Conservation (phyloP, 768 basidiomycete species). For the Suillus lakei region DNA sequence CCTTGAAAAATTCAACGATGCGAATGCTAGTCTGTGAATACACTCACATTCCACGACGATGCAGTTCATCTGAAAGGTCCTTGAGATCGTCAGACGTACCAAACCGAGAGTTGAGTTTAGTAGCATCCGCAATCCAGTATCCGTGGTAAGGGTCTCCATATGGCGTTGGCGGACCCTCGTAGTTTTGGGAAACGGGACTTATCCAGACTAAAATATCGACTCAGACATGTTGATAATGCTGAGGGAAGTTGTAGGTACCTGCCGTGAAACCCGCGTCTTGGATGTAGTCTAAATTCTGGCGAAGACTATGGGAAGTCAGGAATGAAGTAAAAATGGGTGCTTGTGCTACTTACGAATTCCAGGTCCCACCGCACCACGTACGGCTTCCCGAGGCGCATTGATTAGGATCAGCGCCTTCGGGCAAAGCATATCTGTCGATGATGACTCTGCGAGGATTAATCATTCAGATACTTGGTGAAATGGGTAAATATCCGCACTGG, state of each 20-base stretch:
- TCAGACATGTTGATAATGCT: conserved; percentile 2
- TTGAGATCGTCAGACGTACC: conserved; percentile 77
- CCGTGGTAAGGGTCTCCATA: conserved; percentile 89
- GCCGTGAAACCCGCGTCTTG: conserved; percentile 84
- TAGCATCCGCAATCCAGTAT: conserved; percentile 79
- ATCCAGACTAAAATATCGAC: conserved; percentile 66
- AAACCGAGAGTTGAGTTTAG: conserved; percentile 69
- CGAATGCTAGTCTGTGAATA: conserved; percentile 23
- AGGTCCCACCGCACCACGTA: conserved; percentile 89
- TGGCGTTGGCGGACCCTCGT: conserved; percentile 66
- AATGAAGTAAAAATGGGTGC: background rate
- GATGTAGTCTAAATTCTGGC: conserved; percentile 83
- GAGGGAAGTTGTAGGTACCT: conserved; percentile 40
- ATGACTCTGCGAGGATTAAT: conserved; percentile 51
- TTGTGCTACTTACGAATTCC: conserved; percentile 54
- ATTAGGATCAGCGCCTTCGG: conserved; percentile 52
- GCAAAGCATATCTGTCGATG: conserved; percentile 78
- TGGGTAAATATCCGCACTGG: conserved; percentile 51
- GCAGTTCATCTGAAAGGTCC: conserved; percentile 65
- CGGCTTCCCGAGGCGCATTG: conserved; percentile 62
- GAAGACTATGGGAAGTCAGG: conserved; percentile 46
- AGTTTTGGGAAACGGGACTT: conserved; percentile 81
- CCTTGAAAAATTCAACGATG: conserved; percentile 32
- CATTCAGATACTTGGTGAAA: background rate
- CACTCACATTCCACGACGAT: conserved; percentile 70